phyloP scores from a whole-genome alignment of 768 basidiomycete species.

The Mycena filopes region DNA sequence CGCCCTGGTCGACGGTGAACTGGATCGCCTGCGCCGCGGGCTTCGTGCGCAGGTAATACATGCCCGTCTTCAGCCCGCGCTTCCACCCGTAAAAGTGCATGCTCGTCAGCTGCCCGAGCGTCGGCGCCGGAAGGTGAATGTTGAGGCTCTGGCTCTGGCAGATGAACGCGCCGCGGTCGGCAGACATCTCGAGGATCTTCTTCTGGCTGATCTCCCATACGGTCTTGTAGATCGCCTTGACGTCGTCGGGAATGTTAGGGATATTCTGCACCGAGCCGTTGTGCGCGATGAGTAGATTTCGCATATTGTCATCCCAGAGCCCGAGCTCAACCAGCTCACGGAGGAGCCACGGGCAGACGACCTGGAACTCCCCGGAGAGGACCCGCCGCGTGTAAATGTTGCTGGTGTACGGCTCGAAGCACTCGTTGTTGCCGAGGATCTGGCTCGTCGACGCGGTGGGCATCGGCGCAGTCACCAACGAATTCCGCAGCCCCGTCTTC shows the following conservation, averaged over 20 bases:
- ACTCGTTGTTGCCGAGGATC: constrained; percentile 86
- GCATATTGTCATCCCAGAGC: constrained; percentile 68
- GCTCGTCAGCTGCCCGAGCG: constrained; percentile 76
- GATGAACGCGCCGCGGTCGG: constrained; percentile 87
- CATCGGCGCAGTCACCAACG: constrained; percentile 81
- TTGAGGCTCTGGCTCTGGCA: constrained; percentile 86
- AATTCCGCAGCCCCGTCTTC: constrained; percentile 75
- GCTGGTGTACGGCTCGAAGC: constrained; percentile 88
- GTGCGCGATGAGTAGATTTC: constrained; percentile 33
- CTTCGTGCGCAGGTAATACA: constrained; percentile 85
- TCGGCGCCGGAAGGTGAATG: constrained; percentile 78
- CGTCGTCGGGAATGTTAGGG: constrained; percentile 71
- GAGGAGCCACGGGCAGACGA: constrained; percentile 87
- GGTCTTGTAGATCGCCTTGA: constrained; percentile 89
- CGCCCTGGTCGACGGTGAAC: constrained; percentile 74
- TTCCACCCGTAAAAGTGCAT: constrained; percentile 92
- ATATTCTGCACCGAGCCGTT: constrained; percentile 60
- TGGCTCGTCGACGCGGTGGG: constrained; percentile 88
- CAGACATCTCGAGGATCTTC: constrained; percentile 83
- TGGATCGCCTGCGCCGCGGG: constrained; percentile 85
- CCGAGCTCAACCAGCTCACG: constrained; percentile 81
- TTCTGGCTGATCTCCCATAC: constrained; percentile 91
- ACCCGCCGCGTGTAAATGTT: constrained; percentile 90
- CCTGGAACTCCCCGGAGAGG: constrained; percentile 86
- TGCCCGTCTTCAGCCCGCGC: constrained; percentile 86